Evolutionary conservation across 345 rosid genomes (phyloP), one percentile per base, ranked within the genome.

Genomic region (Viola odorata): DNA sequence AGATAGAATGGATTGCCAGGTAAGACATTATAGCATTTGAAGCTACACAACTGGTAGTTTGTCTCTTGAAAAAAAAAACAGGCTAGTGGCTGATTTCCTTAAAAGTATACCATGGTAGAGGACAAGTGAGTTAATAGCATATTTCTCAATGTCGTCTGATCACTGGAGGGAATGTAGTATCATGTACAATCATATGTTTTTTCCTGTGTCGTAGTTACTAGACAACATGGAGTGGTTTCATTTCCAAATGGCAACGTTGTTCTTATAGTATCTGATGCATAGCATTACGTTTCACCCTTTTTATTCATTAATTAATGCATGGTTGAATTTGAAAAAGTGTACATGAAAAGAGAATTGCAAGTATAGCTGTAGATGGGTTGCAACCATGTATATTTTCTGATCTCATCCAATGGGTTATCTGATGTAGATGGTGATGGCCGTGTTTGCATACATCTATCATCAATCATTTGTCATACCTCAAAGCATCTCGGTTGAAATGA

Each of bases 1-100:
- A 5, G 99, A 94, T 76, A 78, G 99, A 81, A 94, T 94, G 99
- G 99, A 94, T 70, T 94, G 97, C 61, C 96, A 94, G 91, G 99
- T 94, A 70, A 81, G 73, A 58, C 59, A 8, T 12, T 37, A 11
- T 16, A 45, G 42, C 47, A 3, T 48, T 4, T 32, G 12, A 42
- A 41, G 7, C 36, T 14, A 8, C 10, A 41, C 7, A 36, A n/a
- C 5, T 48, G 51, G 17, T 49, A 49, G 15, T 49, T 49, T 49
- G 52, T 49, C 15, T 49, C 13, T 49, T 23, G 32, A 23, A 23
- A 0, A 23, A 23, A 23, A 23, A 23, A 23, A 1, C 2, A 23
- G 32, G 1, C 32, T 23, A 23, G 32, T 23, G 32, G 32, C 32
- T 23, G 32, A 23, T 23, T 23, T 23, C 32, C 32, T 23, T 23